Conservation (phyloP, 2,329 filamentous ascomycete species). For the Coniochaeta pulveracea region DNA sequence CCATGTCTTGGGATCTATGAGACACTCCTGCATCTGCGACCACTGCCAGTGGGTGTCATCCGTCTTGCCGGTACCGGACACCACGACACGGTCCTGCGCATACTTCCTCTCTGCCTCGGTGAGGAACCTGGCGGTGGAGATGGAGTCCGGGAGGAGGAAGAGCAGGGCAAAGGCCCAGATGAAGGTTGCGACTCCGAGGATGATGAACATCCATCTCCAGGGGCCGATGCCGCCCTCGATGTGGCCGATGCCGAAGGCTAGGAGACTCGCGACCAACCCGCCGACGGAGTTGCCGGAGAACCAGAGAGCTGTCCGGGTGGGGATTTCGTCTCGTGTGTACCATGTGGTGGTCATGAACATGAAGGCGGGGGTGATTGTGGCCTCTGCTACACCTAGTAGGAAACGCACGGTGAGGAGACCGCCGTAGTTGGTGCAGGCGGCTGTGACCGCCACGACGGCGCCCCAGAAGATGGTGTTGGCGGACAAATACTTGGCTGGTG, state of each 20-base stretch:
- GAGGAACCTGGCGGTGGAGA: slow-evolving; percentile 62
- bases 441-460: slow-evolving; percentile 44
- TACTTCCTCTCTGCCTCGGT: slow-evolving; percentile 53
- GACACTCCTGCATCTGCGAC: slow-evolving; percentile 34
- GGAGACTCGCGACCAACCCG: slow-evolving; percentile 48
- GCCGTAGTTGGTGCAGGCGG: slow-evolving; percentile 48
- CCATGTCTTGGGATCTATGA: slow-evolving; percentile 56
- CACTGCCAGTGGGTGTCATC: slow-evolving; percentile 46
- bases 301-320: slow-evolving; percentile 27
- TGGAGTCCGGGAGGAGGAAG: slow-evolving; percentile 55
- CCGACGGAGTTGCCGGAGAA: slow-evolving; percentile 57
- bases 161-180: slow-evolving; percentile 54
- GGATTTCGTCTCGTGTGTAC: slow-evolving; percentile 61
- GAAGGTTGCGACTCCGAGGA: slow-evolving; percentile 50
- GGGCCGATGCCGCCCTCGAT: slow-evolving; percentile 46
- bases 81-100: slow-evolving; percentile 47
- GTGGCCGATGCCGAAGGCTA: slow-evolving; percentile 52
- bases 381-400: slow-evolving; percentile 60
- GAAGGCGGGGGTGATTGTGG: slow-evolving; percentile 57
- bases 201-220: slow-evolving; percentile 60
- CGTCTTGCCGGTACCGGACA: slow-evolving; percentile 50
- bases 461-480: slow-evolving; percentile 57
- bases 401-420: slow-evolving; percentile 50
- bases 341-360: slow-evolving; percentile 57
- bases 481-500: slow-evolving; percentile 55